Evolutionary conservation across 148 eudicot species (phyloP).

Genomic region (Chenopodium album): DNA sequence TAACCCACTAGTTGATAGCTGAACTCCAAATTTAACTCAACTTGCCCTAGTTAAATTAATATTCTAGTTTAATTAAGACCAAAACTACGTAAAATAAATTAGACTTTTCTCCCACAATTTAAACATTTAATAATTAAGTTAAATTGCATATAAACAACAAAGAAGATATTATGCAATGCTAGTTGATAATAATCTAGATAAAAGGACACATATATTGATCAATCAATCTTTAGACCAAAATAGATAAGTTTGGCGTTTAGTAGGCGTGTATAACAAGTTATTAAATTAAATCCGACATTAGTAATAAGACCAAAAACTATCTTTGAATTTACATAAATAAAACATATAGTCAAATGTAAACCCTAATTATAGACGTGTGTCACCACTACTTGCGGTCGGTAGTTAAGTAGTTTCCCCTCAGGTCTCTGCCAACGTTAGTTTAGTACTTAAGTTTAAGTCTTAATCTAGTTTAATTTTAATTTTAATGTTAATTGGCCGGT

Average conservation of each 20-base stretch:
- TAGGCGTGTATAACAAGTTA: background rate
- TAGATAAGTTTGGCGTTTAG: constrained; percentile 3
- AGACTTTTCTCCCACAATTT: too few relatives aligned
- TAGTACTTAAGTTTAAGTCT: background rate
- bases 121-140: too few relatives aligned
- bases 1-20: too few relatives aligned
- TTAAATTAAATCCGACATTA: constrained; percentile 5
- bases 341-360: background rate
- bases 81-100: too few relatives aligned
- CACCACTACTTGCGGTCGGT: constrained; percentile 36
- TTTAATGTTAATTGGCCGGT: background rate
- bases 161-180: too few relatives aligned
- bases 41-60: too few relatives aligned
- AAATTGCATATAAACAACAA: too few relatives aligned
- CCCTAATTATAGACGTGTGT: constrained; percentile 24
- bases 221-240: background rate
- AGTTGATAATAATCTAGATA: too few relatives aligned
- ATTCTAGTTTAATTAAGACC: too few relatives aligned
- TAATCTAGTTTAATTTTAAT: background rate
- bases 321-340: background rate
- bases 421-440: background rate
- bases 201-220: background rate
- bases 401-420: constrained; percentile 24
- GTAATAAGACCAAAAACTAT: background rate
- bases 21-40: too few relatives aligned